Evolutionary conservation across 306 rosid genomes (phyloP).

Genomic region (Citrullus mucosospermus): DNA sequence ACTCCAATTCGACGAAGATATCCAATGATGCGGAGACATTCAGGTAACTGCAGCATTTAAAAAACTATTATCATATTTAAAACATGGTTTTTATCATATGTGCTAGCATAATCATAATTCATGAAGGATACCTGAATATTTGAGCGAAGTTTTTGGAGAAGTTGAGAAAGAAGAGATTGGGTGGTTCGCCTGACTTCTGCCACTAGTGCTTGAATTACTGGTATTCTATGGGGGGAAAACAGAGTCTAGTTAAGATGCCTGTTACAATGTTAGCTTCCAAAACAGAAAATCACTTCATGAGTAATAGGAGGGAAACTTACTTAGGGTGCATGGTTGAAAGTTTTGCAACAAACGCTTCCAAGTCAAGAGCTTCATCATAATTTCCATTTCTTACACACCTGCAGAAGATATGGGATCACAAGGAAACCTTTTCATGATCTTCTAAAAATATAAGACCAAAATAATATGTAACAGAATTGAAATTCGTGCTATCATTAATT

Average conservation of each 20-base stretch:
- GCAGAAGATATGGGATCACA: conserved; percentile 17
- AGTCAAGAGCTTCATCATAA: conserved; percentile 91
- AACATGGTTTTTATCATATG: neutral
- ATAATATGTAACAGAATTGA: neutral
- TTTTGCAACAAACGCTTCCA: conserved; percentile 88
- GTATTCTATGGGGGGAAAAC: conserved; percentile 30
- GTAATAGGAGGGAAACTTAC: conserved; percentile 26
- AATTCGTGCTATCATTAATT: neutral
- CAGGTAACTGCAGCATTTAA: conserved; percentile 61
- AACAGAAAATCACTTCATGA: neutral
- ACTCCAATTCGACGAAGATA: conserved; percentile 83
- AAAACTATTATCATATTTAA: conserved; percentile 8
- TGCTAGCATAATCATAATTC: conserved; percentile 7
- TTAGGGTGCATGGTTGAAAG: conserved; percentile 96
- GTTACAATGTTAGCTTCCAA: conserved; percentile 5
- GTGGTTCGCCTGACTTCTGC: conserved; percentile 85
- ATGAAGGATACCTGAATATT: conserved; percentile 69
- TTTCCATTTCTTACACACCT: conserved; percentile 97
- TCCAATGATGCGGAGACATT: conserved; percentile 92
- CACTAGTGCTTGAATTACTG: conserved; percentile 76
- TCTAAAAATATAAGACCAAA: neutral
- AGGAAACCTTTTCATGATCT: conserved; percentile 1
- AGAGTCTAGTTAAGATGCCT: conserved; percentile 8
- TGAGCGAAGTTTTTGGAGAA: conserved; percentile 95
- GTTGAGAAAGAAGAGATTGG: conserved; percentile 92